phyloP scores from a whole-genome alignment of 2,329 filamentous ascomycete genomes.

The Colletotrichum sp. region DNA sequence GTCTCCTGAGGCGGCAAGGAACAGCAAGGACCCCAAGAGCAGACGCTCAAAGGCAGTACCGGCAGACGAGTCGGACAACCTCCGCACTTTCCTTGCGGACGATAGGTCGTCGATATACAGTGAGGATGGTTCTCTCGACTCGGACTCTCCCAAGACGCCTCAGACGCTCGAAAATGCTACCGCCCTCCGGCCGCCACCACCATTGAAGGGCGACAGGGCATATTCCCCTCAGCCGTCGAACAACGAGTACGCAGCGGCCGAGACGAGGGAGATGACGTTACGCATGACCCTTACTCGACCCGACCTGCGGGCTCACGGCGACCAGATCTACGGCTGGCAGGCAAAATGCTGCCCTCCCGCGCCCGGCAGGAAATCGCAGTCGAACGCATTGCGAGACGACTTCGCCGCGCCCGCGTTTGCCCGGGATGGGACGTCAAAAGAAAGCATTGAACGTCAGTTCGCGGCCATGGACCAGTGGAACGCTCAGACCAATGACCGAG shows the following conservation, averaged over 20 bases:
- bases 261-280: constrained; percentile 88
- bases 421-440: constrained; percentile 47
- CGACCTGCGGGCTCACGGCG: constrained; percentile 79
- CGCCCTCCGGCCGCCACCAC: constrained; percentile 32
- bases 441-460: constrained; percentile 59
- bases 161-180: constrained; percentile 48
- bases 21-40: constrained; percentile 27
- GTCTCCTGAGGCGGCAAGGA: constrained; percentile 35
- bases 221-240: constrained; percentile 36
- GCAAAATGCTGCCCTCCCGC: constrained; percentile 31
- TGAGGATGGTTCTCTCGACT: constrained; percentile 61
- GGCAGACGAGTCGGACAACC: constrained; percentile 50
- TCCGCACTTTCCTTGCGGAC: constrained; percentile 63
- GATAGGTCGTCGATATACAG: constrained; percentile 62
- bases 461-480: constrained; percentile 59
- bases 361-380: constrained; percentile 25
- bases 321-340: constrained; percentile 75
- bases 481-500: constrained; percentile 51
- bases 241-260: constrained; percentile 47
- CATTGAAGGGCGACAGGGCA: constrained; percentile 21
- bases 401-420: constrained; percentile 32
- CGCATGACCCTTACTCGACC: constrained; percentile 94
- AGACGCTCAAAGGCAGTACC: not conserved
- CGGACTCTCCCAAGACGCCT: constrained; percentile 65
- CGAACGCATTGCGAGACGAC: constrained; percentile 35